These are phyloP conservation scores for Cornus kousa DNA, from an alignment of 148 eudicot genomes.

Conservation along the genomic window DNA sequence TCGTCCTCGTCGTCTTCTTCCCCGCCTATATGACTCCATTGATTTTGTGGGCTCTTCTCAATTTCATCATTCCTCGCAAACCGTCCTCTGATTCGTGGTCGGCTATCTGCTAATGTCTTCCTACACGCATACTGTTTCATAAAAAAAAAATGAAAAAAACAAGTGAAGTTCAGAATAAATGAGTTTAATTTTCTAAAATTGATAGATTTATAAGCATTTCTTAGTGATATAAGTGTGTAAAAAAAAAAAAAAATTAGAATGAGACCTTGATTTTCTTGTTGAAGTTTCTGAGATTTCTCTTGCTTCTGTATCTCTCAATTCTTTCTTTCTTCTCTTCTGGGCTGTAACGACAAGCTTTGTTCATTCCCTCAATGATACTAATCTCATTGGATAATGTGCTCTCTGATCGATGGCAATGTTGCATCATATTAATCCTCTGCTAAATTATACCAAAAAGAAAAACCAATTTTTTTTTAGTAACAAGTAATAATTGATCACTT, in stretches of 20 bases:
- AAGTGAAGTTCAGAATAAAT: no score
- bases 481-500: no score
- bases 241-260: background rate
- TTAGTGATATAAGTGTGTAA: no score
- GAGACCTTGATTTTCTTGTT: conserved; percentile 91
- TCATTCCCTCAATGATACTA: conserved; percentile 69
- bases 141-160: background rate
- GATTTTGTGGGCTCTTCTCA: conserved; percentile 29
- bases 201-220: no score
- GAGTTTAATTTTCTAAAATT: no score
- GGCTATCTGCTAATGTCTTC: conserved; percentile 88
- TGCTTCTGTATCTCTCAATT: conserved; percentile 81
- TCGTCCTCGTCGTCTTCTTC: conserved; percentile 53
- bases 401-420: conserved; percentile 41
- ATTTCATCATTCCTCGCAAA: conserved; percentile 79
- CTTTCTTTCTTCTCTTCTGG: conserved; percentile 88
- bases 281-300: conserved; percentile 84
- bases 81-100: conserved; percentile 85
- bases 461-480: no score
- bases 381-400: conserved; percentile 69
- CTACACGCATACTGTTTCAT: conserved; percentile 74
- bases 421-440: conserved; percentile 43
- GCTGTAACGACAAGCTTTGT: conserved; percentile 65
- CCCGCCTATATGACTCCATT: conserved; percentile 34
- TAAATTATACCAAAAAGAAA: conserved; percentile 7